Percentiles rank a stretch among this genome's conserved stretches.
Evolutionary conservation across 2,329 filamentous ascomycete genomes (phyloP).

Genomic region (Esteya vermicola): DNA sequence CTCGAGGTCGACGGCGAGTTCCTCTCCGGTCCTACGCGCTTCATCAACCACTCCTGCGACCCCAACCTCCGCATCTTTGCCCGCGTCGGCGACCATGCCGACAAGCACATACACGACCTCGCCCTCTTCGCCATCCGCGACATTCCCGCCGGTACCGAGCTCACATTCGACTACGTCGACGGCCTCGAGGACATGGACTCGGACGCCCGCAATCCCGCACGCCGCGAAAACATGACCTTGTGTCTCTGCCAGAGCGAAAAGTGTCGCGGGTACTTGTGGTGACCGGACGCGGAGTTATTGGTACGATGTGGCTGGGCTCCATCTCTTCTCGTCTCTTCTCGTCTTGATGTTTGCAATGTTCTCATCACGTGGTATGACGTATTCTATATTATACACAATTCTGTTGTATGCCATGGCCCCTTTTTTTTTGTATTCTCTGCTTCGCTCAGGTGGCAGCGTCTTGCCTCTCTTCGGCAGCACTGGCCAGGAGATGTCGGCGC

Average conservation of each 20-base stretch:
- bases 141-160: constrained; percentile 50
- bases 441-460: no score
- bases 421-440: no score
- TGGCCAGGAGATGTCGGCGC: constrained; percentile 27
- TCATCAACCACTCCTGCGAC: constrained; percentile 72
- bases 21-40: constrained; percentile 63
- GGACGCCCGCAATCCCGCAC: constrained; percentile 33
- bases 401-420: no score
- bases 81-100: constrained; percentile 61
- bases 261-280: constrained; percentile 61
- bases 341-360: no score
- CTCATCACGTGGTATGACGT: no score
- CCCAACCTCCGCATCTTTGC: constrained; percentile 71
- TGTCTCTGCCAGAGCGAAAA: constrained; percentile 50
- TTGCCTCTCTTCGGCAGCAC: constrained; percentile 27
- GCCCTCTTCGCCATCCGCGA: constrained; percentile 60
- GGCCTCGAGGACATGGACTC: constrained; percentile 37
- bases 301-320: no score
- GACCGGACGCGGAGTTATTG: no score
- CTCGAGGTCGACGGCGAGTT: constrained; percentile 59
- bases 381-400: no score
- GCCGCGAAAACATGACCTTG: constrained; percentile 36
- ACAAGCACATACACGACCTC: constrained; percentile 61
- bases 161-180: constrained; percentile 71
- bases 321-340: no score